Evolutionary conservation across 1,139 yeast genomes (phyloP).

Genomic region (Saccharomyces pastorianus): DNA sequence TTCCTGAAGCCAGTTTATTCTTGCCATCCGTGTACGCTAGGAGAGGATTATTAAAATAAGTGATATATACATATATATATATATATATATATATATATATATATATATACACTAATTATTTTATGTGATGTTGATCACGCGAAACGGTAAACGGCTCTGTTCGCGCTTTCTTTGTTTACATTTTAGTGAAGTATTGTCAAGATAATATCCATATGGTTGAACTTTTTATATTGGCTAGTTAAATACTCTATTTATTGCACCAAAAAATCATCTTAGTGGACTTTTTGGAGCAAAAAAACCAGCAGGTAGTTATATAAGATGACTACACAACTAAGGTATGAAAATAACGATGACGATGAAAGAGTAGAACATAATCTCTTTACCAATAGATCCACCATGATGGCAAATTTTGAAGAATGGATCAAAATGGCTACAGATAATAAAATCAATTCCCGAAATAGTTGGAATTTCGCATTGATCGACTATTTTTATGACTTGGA

Average conservation of each 20-base stretch:
- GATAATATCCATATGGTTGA: conserved; percentile 32
- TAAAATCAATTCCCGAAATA: conserved; percentile 57
- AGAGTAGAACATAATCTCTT: conserved; percentile 25
- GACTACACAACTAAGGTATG: conserved; percentile 19
- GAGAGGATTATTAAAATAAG: background rate
- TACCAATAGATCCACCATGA: conserved; percentile 35
- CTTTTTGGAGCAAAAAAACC: background rate
- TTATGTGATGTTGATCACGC: background rate
- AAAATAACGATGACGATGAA: conserved; percentile 11
- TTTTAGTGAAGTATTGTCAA: background rate
- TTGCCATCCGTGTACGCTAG: background rate
- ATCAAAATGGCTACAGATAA: conserved; percentile 85
- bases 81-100: background rate
- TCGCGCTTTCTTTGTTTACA: background rate
- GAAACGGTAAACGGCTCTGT: background rate
- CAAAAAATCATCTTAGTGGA: background rate
- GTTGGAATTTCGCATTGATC: conserved; percentile 80
- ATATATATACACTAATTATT: too few species aligned
- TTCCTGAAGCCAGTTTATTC: background rate
- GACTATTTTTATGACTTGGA: conserved; percentile 53
- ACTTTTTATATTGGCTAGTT: background rate
- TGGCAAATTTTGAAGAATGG: conserved; percentile 83
- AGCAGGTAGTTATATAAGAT: conserved; percentile 7
- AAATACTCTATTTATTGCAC: too few species aligned
- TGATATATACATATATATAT: background rate